Evolutionary conservation across 1,284 basidiomycete species (phyloP).

Genomic region (Sutorius eximius): DNA sequence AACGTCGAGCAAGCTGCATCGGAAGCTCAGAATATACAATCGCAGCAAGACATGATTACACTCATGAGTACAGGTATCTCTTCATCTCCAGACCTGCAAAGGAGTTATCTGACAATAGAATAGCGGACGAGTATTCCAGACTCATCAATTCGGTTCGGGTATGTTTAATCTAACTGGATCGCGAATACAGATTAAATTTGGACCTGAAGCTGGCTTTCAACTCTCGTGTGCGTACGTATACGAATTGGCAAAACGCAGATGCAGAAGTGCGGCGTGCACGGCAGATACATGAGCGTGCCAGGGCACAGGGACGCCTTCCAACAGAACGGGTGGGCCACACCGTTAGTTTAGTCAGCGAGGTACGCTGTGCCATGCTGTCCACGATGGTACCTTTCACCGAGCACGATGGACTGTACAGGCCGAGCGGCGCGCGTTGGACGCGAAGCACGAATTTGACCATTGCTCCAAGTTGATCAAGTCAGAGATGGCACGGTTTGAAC

Average conservation of each 20-base stretch:
- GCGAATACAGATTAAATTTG: not conserved
- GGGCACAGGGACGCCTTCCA: slow-evolving; percentile 68
- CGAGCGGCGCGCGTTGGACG: slow-evolving; percentile 78
- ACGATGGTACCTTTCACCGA: slow-evolving; percentile 1
- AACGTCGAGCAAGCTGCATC: slow-evolving; percentile 74
- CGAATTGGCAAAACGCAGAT: slow-evolving; percentile 79
- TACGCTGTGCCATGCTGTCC: slow-evolving; percentile 24
- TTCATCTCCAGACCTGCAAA: slow-evolving; percentile 2
- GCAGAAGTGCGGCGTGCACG: slow-evolving; percentile 73
- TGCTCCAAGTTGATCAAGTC: slow-evolving; percentile 85
- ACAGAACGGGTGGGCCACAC: slow-evolving; percentile 67
- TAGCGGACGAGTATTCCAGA: slow-evolving; percentile 89
- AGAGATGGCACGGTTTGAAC: slow-evolving; percentile 93
- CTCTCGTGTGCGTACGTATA: slow-evolving; percentile 82
- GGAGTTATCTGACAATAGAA: slow-evolving; percentile 13
- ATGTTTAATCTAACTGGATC: slow-evolving; percentile 12
- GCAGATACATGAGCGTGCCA: slow-evolving; percentile 77
- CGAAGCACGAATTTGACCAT: slow-evolving; percentile 85
- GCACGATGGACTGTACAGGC: slow-evolving; percentile 43
- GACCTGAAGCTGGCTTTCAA: slow-evolving; percentile 73
- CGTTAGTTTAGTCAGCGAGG: slow-evolving; percentile 79
- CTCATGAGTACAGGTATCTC: slow-evolving; percentile 71
- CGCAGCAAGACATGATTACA: slow-evolving; percentile 76
- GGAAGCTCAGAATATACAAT: slow-evolving; percentile 68
- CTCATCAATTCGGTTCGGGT: slow-evolving; percentile 89